Base-by-base conservation (phyloP, 2,329 filamentous ascomycete species). In the Chaetomiaceae sp. region DNA sequence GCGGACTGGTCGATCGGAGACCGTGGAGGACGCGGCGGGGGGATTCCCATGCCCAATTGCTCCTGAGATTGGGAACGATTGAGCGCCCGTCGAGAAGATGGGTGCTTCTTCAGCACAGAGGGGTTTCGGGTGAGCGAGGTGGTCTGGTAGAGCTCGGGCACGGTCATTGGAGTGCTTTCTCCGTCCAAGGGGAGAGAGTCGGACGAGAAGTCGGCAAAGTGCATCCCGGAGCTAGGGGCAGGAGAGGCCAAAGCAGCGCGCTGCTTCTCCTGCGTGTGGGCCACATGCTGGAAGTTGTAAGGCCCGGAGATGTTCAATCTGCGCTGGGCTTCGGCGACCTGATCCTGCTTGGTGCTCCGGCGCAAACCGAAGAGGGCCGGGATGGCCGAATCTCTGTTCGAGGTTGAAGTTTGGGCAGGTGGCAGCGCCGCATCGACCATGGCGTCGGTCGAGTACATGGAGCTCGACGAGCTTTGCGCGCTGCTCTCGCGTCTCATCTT, bases 251-350 rank as follows among this genome's bases (percentile, higher is more conserved):
- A 68, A 53, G 65, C 72, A 3, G 63, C 48, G 40, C 73, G 66
- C 24, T 79, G 72, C 38, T 72, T 73, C 11, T 71, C 66, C 11
- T 71, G 66, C 11, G 74, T 78, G 58, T 83, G 79, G 4, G 75
- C 73, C 27, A 84, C 69, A 61, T 84, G 80, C 58, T 83, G 79
- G 50, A 84, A 84, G 65, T 83, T 82, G 63, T 80, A 83, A 3
- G 80, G 80, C 1, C 69, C 74, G 1, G 80, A 84, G 44, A 84
- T 84, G 44, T 74, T 71, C 40, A 73, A 58, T 51, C 68, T 73
- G 56, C 63, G 73, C 43, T 61, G 59, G 12, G 58, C 61, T 22
- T 61, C 59, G n/a, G 58, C 58, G 4, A 58, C 48, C 18, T 54
- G 38, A 9, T 62, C 61, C n/a, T 59, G 58, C 43, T 62, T 68